These are phyloP conservation scores for Beta macrorhiza DNA, from an alignment of 179 eudicot genomes.

Conservation along the genomic window DNA sequence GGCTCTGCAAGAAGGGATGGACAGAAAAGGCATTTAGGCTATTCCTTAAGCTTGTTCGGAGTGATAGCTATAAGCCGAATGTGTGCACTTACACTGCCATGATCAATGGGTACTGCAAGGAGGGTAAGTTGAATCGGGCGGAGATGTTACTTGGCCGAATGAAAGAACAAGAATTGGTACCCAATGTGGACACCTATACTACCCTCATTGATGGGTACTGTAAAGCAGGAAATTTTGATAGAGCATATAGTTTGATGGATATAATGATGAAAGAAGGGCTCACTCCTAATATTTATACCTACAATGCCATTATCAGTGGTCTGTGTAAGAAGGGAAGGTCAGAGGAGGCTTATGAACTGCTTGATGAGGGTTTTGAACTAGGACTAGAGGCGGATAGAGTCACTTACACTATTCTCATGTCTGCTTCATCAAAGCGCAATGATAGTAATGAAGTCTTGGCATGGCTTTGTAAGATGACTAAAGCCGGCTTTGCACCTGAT, in stretches of 20 bases:
- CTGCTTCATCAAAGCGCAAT: conserved; percentile 52
- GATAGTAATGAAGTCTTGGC: conserved; percentile 44
- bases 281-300: conserved; percentile 58
- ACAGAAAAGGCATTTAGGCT: conserved; percentile 91
- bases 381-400: conserved; percentile 67
- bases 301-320: conserved; percentile 61
- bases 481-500: conserved; percentile 62
- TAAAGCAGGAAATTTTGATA: conserved; percentile 63
- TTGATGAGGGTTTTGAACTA: conserved; percentile 31
- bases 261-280: conserved; percentile 46
- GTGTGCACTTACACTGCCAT: conserved; percentile 79
- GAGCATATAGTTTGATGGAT: conserved; percentile 69
- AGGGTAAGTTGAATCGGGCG: conserved; percentile 72
- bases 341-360: conserved; percentile 57
- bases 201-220: conserved; percentile 68
- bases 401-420: conserved; percentile 76
- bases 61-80: conserved; percentile 85
- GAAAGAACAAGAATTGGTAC: conserved; percentile 77
- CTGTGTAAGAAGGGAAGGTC: conserved; percentile 69
- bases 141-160: conserved; percentile 77
- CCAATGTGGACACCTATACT: conserved; percentile 75
- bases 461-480: conserved; percentile 61
- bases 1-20: conserved; percentile 95
- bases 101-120: conserved; percentile 85
- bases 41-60: conserved; percentile 82